A percentile compares a stretch with the other conserved stretches of the same genome.
Evolutionary conservation across 495 filamentous ascomycete species (phyloP).

Genomic region (Acidiella bohemica): DNA sequence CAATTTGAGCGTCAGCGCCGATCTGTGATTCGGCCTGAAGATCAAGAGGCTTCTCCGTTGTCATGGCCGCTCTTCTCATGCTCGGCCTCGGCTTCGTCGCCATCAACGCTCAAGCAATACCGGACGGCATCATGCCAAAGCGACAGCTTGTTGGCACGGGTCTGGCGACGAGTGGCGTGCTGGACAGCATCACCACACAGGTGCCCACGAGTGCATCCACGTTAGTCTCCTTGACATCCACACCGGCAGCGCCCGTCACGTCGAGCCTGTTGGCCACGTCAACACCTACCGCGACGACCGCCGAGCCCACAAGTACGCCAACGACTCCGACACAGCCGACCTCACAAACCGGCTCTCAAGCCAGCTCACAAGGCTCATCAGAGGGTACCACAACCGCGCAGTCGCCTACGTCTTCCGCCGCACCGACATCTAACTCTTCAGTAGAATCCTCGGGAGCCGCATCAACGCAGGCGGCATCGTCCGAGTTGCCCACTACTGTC

Average conservation of each 20-base stretch:
- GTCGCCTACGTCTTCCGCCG: background rate
- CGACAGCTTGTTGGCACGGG: conserved; percentile 15
- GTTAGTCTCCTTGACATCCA: background rate
- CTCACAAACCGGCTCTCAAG: background rate
- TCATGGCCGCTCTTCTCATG: conserved; percentile 10
- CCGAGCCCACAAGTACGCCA: too few species aligned
- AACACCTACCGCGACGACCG: too few species aligned
- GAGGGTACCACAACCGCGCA: background rate
- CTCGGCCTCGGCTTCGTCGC: conserved; percentile 11
- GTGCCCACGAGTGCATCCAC: background rate
- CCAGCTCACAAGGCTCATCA: background rate
- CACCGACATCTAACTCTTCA: background rate
- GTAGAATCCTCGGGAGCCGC: background rate
- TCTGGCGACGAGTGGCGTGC: background rate
- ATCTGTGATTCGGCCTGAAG: too few species aligned
- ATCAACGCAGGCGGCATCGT: background rate
- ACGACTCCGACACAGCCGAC: background rate
- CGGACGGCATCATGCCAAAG: conserved; percentile 16
- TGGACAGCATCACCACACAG: too few species aligned
- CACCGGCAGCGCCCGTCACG: background rate
- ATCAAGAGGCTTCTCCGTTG: background rate
- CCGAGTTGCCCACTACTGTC: conserved; percentile 12
- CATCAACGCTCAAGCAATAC: conserved; percentile 16
- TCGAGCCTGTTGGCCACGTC: too few species aligned
- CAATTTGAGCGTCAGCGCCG: too few species aligned